Evolutionary conservation across 805 yeast genomes (phyloP), one percentile per base, ranked within the genome.

Genomic region (Starmerella floricola): DNA sequence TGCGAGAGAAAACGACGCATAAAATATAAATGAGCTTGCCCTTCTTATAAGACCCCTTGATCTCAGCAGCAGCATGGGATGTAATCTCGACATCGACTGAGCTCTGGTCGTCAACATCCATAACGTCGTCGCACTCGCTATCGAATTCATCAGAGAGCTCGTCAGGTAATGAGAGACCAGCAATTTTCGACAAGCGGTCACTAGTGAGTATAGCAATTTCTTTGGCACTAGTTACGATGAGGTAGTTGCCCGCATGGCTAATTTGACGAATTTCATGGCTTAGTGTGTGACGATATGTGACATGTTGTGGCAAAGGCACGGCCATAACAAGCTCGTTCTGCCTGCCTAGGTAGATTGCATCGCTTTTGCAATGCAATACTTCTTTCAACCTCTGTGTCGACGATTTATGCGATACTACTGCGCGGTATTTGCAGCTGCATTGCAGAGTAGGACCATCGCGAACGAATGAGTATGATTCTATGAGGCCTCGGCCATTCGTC

Each of bases 401-500:
- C 1, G 10, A 1, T 12, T 26, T 3, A 6, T 35, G 24, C 27
- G n/a, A 27, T 1, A 37, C 44, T 17, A 15, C 15, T 6, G 44
- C 41, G 15, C 47, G 40, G 11, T 30, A 36, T 27, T 44, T 44
- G 34, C 40, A 28, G 18, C 12, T 19, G 28, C 38, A 24, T 15
- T 26, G 30, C 16, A 44, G 41, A 2, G 37, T 20, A 8, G 6
- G 18, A 8, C 39, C 30, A 8, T 36, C 31, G 10, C 50, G 41
- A n/a, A 29, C 13, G 11, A 43, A 24, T 1, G 45, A 19, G 40
- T 46, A 46, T 13, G 50, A 40, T 30, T 42, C 44, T 2, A 46
- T 16, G n/a, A 13, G 17, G 2, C 40, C 38, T 11, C 21, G n/a
- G 8, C 45, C 45, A n/a, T 34, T 42, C 2, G 38, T 17, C 8